A percentile compares a stretch with the other conserved stretches of the same genome.
phyloP scores from a whole-genome alignment of 352 stramenopile genomes.

The Plasmopara viticola region DNA sequence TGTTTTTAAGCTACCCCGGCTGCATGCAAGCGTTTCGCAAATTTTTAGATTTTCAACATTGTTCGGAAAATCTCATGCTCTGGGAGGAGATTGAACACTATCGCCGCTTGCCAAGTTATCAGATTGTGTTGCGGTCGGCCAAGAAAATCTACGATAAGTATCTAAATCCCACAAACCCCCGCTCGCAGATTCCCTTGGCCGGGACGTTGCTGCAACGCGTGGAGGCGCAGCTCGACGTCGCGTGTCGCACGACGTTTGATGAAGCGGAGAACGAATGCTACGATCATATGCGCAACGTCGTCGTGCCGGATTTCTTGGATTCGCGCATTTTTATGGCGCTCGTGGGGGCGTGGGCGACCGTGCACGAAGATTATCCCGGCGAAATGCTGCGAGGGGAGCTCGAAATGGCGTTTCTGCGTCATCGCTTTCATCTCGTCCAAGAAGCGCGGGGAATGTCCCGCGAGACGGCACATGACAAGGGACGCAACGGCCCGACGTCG shows the following conservation, averaged over 20 bases:
- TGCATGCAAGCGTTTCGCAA: slow-evolving; percentile 61
- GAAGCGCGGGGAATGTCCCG: slow-evolving; percentile 56
- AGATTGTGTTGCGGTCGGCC: slow-evolving; percentile 75
- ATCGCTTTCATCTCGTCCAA: slow-evolving; percentile 76
- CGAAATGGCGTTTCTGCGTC: slow-evolving; percentile 75
- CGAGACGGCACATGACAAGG: slow-evolving; percentile 37
- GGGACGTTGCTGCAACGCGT: slow-evolving; percentile 43
- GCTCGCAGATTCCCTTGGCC: slow-evolving; percentile 47
- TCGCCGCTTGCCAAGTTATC: slow-evolving; percentile 65
- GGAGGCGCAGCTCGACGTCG: slow-evolving; percentile 50
- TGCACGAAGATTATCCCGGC: slow-evolving; percentile 66
- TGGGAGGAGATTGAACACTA: slow-evolving; percentile 85
- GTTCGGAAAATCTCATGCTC: slow-evolving; percentile 76
- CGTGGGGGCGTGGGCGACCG: slow-evolving; percentile 65
- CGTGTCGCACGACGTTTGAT: slow-evolving; percentile 63
- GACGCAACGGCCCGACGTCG: slow-evolving; percentile 1
- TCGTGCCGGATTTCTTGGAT: slow-evolving; percentile 74
- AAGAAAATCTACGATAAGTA: slow-evolving; percentile 87
- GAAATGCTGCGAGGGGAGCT: slow-evolving; percentile 76
- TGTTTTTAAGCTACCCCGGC: slow-evolving; percentile 59
- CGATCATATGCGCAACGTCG: slow-evolving; percentile 66
- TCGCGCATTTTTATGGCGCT: slow-evolving; percentile 83
- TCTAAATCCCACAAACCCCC: slow-evolving; percentile 49
- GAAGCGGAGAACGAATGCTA: slow-evolving; percentile 71
- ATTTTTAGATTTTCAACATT: slow-evolving; percentile 74